Evolutionary conservation across 163 green algal genomes (phyloP), one percentile per base, ranked within the genome.

Genomic region (Chlamydomonas reinhardtii): DNA sequence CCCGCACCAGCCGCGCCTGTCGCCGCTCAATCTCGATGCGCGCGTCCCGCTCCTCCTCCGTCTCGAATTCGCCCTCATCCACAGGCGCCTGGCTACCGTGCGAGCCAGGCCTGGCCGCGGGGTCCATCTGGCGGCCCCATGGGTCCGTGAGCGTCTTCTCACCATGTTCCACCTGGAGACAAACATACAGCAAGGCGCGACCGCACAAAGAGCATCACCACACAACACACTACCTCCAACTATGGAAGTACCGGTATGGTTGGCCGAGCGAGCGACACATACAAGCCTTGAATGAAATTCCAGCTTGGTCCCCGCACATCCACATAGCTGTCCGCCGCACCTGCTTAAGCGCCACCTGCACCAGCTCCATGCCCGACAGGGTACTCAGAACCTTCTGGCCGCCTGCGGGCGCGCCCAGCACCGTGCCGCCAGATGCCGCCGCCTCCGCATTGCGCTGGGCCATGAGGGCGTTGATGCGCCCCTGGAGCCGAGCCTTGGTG

Each of bases 271-370:
- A n/a, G n/a, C n/a, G n/a, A n/a, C n/a, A n/a, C n/a, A n/a, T n/a
- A n/a, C n/a, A n/a, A n/a, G n/a, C n/a, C n/a, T n/a, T n/a, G n/a
- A n/a, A n/a, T n/a, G n/a, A n/a, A n/a, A n/a, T n/a, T n/a, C 39
- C 39, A 48, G 39, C 39, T 66, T 11, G 14, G 3, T 66, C 17
- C 59, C 31, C 15, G 59, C 59, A 15, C 4, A 4, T 29, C 20
- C 20, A 11, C 4, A 2, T n/a, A 31, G 14, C 31, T 29, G 24
- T 31, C 59, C 22, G 20, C 14, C 75, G 25, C 43, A 76, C 77
- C 77, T 85, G 77, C 77, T 85, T 85, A n/a, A 85, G 9, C 11
- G 77, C 77, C 24, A 52, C 77, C 31, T 52, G 43, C 31, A 85
- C 77, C 20, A 85, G 77, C 19, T 85, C 77, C 77, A 70, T 85